phyloP scores from a whole-genome alignment of 306 rosid species.

The Quercus cerris region DNA sequence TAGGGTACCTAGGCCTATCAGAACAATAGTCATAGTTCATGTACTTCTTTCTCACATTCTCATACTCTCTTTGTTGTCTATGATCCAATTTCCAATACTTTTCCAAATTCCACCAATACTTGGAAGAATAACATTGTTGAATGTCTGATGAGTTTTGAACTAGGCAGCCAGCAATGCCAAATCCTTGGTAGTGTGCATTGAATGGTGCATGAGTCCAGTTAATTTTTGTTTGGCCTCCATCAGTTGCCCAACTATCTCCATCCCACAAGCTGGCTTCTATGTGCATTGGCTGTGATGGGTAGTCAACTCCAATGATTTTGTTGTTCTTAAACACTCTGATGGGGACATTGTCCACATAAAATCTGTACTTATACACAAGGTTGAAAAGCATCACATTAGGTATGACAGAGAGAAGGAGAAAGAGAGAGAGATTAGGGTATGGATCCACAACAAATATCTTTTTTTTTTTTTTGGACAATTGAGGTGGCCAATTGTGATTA shows the following conservation, averaged over 20 bases:
- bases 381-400: too few species aligned
- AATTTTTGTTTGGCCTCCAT: slow-evolving; percentile 43
- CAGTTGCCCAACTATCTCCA: slow-evolving; percentile 56
- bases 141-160: background rate
- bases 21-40: slow-evolving; percentile 47
- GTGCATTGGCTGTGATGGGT: slow-evolving; percentile 43
- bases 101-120: slow-evolving; percentile 39
- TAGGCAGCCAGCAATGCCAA: slow-evolving; percentile 35
- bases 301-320: background rate
- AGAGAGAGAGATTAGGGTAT: background rate
- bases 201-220: slow-evolving; percentile 55
- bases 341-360: background rate
- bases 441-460: too few species aligned
- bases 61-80: background rate
- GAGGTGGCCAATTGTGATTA: too few species aligned
- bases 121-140: slow-evolving; percentile 23
- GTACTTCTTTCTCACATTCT: slow-evolving; percentile 22
- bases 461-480: too few species aligned
- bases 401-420: too few species aligned
- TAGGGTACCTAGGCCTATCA: slow-evolving; percentile 26
- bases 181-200: slow-evolving; percentile 42
- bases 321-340: too few species aligned
- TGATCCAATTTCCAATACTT: slow-evolving; percentile 33
- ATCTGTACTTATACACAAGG: too few species aligned
- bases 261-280: slow-evolving; percentile 46